Evolutionary conservation across 108 stramenopile species (phyloP).

Genomic region (Cylindrotheca fusiformis): DNA sequence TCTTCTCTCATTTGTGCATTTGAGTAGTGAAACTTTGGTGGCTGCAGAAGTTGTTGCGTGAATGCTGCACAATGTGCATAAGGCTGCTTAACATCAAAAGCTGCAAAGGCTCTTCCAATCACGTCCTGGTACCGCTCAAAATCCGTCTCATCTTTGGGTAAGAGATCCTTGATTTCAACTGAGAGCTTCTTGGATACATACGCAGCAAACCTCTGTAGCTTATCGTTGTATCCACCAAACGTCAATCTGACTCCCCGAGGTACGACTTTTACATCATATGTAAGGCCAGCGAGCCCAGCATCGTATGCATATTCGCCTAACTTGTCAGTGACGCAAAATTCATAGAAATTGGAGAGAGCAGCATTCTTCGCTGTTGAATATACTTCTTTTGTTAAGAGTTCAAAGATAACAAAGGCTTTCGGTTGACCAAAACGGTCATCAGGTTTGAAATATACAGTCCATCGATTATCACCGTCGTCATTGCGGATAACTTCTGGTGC

Average conservation of each 20-base stretch:
- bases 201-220: slow-evolving; percentile 63
- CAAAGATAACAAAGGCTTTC: slow-evolving; percentile 76
- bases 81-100: slow-evolving; percentile 80
- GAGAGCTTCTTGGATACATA: slow-evolving; percentile 64
- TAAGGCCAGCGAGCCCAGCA: slow-evolving; percentile 75
- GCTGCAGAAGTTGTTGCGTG: slow-evolving; percentile 47
- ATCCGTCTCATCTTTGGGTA: slow-evolving; percentile 67
- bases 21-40: slow-evolving; percentile 54
- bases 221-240: slow-evolving; percentile 88
- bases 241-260: slow-evolving; percentile 76
- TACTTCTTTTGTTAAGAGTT: slow-evolving; percentile 62
- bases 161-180: slow-evolving; percentile 47
- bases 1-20: slow-evolving; percentile 52
- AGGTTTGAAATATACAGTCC: slow-evolving; percentile 80
- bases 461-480: slow-evolving; percentile 72
- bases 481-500: slow-evolving; percentile 74
- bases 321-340: slow-evolving; percentile 56
- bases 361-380: slow-evolving; percentile 59
- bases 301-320: slow-evolving; percentile 76
- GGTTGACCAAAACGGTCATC: slow-evolving; percentile 82
- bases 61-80: slow-evolving; percentile 77
- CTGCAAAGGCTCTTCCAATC: slow-evolving; percentile 36
- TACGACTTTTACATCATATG: slow-evolving; percentile 68
- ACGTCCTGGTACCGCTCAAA: slow-evolving; percentile 86
- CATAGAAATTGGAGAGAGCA: slow-evolving; percentile 66